Percentiles rank a stretch among this genome's conserved stretches.
phyloP scores from a whole-genome alignment of 331 rosid genomes.

The Malus hybrid region DNA sequence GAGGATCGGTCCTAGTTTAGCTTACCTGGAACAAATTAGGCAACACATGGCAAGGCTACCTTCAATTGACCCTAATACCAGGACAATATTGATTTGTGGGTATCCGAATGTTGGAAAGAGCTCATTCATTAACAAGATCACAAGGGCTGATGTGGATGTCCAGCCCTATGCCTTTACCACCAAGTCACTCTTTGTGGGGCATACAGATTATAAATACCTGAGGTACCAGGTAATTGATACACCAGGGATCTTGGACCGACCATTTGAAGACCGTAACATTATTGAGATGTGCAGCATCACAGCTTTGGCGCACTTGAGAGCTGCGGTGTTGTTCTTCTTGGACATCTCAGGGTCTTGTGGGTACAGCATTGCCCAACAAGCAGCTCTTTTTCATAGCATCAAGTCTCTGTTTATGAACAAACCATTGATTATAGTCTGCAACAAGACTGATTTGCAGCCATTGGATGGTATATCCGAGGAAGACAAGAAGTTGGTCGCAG shows the following conservation, averaged over 20 bases:
- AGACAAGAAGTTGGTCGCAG: constrained; percentile 66
- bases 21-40: constrained; percentile 77
- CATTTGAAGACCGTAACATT: constrained; percentile 67
- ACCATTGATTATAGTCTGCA: constrained; percentile 62
- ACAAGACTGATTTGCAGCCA: constrained; percentile 50
- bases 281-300: constrained; percentile 59
- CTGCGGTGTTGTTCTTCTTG: too few relatives aligned
- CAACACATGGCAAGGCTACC: constrained; percentile 96
- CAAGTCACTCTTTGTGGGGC: constrained; percentile 83
- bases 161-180: constrained; percentile 94
- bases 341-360: constrained; percentile 75
- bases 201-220: constrained; percentile 72
- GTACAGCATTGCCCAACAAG: constrained; percentile 66
- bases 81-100: constrained; percentile 71
- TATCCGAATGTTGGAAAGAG: constrained; percentile 82
- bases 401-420: constrained; percentile 75
- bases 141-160: constrained; percentile 91
- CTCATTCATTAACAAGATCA: constrained; percentile 70
- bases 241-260: constrained; percentile 72
- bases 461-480: constrained; percentile 66
- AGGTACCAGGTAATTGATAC: constrained; percentile 84
- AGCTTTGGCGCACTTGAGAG: too few relatives aligned
- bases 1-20: constrained; percentile 80
- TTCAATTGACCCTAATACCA: constrained; percentile 54
- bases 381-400: constrained; percentile 67